Percentiles rank a stretch among this genome's conserved stretches.
Evolutionary conservation across 148 eudicot genomes (phyloP).

Genomic region (Vaccinium vitisidaea): DNA sequence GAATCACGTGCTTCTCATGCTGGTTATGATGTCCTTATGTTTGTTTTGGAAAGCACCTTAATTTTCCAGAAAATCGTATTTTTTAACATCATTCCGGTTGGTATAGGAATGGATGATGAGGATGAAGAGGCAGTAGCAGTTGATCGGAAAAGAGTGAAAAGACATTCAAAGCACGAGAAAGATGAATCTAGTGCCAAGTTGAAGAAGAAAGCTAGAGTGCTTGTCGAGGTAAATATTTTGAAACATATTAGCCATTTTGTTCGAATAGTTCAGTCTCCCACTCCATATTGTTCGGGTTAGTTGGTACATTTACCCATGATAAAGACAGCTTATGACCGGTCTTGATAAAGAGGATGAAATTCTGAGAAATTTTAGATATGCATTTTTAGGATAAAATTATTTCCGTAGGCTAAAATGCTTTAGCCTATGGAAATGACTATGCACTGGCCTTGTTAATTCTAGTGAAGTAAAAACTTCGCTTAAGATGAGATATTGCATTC

Average conservation of each 20-base stretch:
- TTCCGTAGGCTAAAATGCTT: neutral
- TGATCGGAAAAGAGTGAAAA: slow-evolving; percentile 35
- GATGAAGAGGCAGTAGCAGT: slow-evolving; percentile 36
- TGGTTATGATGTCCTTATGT: neutral
- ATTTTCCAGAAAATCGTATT: neutral
- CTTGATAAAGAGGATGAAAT: neutral
- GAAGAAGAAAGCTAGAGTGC: slow-evolving; percentile 68
- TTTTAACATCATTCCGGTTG: neutral
- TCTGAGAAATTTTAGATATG: no score
- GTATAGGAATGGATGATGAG: slow-evolving; percentile 46
- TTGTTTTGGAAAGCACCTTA: neutral
- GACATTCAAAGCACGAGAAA: slow-evolving; percentile 38
- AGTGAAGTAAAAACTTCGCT: neutral
- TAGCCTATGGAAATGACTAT: neutral
- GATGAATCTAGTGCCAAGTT: slow-evolving; percentile 43
- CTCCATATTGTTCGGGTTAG: neutral
- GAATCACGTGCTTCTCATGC: neutral
- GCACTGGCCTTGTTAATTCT: neutral
- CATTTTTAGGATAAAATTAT: neutral
- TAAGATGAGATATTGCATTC: neutral
- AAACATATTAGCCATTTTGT: neutral
- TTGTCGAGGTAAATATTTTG: slow-evolving; percentile 69
- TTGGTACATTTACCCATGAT: neutral
- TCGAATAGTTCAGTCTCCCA: neutral
- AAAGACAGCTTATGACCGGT: neutral